phyloP scores from a whole-genome alignment of 208 protist genomes.

The Angomonas ambiguus region DNA sequence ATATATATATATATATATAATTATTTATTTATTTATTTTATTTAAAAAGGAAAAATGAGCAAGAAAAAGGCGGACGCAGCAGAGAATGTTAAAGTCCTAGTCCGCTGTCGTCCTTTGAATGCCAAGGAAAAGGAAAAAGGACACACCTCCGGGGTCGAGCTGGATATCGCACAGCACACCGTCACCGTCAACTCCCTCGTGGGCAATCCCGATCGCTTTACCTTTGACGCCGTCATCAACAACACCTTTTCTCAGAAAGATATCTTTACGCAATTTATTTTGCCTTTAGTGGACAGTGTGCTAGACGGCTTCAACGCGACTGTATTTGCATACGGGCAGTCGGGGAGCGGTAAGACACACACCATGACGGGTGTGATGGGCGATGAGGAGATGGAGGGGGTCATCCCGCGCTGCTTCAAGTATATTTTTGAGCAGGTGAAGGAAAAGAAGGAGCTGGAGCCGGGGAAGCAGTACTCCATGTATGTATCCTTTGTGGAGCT shows the following conservation, averaged over 20 bases:
- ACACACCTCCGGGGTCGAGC: constrained; percentile 76
- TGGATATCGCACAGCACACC: constrained; percentile 83
- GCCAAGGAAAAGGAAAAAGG: constrained; percentile 78
- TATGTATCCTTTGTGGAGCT: constrained; percentile 87
- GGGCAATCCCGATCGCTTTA: constrained; percentile 79
- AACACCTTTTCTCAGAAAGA: constrained; percentile 90
- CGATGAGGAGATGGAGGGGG: constrained; percentile 75
- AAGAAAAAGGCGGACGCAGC: constrained; percentile 61
- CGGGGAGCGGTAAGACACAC: constrained; percentile 90
- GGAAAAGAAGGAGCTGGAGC: constrained; percentile 70
- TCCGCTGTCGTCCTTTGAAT: constrained; percentile 76
- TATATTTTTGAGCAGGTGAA: constrained; percentile 78
- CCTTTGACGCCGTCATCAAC: constrained; percentile 90
- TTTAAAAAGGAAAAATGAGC: constrained; percentile 23
- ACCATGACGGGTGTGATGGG: constrained; percentile 88
- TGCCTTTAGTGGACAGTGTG: constrained; percentile 80
- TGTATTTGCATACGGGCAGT: constrained; percentile 91
- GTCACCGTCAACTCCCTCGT: constrained; percentile 85
- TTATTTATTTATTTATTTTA: background rate
- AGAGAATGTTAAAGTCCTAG: constrained; percentile 90
- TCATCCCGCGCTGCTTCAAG: constrained; percentile 88
- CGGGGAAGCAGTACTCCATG: constrained; percentile 81
- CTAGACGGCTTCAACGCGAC: constrained; percentile 91
- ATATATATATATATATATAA: background rate
- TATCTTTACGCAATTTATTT: constrained; percentile 86